phyloP scores from a whole-genome alignment of 2,329 filamentous ascomycete genomes.

The Neoscytalidium dimidiatum region DNA sequence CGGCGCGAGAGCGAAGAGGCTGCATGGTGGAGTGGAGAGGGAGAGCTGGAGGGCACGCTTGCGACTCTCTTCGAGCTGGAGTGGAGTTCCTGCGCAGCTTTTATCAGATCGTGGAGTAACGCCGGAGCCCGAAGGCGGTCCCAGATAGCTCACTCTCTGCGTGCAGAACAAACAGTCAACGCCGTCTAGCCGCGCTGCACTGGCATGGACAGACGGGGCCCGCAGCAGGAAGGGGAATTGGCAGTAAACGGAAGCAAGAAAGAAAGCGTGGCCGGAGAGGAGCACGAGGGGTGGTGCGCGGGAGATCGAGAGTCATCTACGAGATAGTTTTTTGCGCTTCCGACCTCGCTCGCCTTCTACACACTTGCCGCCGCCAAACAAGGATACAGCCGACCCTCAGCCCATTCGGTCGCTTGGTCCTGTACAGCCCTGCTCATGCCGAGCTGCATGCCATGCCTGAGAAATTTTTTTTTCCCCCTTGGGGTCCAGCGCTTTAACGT shows the following conservation, averaged over 20 bases:
- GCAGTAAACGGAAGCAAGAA: not conserved
- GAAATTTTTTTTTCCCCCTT: not conserved
- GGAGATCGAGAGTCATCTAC: not conserved
- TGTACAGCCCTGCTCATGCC: not conserved
- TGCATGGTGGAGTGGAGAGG: slow-evolving; percentile 21
- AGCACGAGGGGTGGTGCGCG: not conserved
- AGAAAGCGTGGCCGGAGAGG: not conserved
- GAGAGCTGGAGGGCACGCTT: not conserved
- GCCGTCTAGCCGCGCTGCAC: slow-evolving; percentile 11
- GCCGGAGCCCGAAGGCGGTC: slow-evolving; percentile 9
- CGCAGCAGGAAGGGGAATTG: not conserved
- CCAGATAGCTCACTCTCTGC: not conserved
- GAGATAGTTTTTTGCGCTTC: not conserved
- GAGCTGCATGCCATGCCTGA: slow-evolving; percentile 2
- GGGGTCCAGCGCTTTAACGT: not conserved
- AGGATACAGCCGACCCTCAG: not conserved
- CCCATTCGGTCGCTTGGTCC: slow-evolving; percentile 1
- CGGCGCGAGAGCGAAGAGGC: slow-evolving; percentile 18
- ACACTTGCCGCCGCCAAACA: not conserved
- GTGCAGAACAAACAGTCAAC: slow-evolving; percentile 11
- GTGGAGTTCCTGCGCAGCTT: slow-evolving; percentile 17
- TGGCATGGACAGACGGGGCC: slow-evolving; percentile 10
- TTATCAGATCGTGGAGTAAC: slow-evolving; percentile 19
- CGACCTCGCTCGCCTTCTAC: not conserved
- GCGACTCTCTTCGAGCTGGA: slow-evolving; percentile 3